These are phyloP conservation scores for Apodospora peruviana DNA, from an alignment of 495 filamentous ascomycete species.

Conservation along the genomic window DNA sequence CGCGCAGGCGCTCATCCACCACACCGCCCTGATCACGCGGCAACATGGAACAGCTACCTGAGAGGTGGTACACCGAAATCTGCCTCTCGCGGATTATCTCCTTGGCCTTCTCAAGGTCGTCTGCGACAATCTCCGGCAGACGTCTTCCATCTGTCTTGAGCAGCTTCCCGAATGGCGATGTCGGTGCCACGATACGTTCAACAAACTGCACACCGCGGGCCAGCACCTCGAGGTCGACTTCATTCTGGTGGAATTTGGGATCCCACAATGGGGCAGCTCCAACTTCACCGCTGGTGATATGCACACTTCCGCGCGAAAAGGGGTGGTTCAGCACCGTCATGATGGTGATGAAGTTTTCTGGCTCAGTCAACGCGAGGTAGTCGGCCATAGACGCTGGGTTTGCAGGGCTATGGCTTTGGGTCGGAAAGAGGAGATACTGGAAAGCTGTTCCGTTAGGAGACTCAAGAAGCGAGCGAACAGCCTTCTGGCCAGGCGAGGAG, in stretches of 20 bases:
- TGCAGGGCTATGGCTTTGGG: conserved; percentile 27
- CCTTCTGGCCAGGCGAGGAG: neutral
- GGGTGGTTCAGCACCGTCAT: conserved; percentile 41
- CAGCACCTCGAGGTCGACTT: conserved; percentile 45
- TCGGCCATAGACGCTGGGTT: conserved; percentile 28
- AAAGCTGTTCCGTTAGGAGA: conserved; percentile 21
- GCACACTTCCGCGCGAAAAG: conserved; percentile 53
- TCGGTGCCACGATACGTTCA: conserved; percentile 36
- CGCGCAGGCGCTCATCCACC: conserved; percentile 35
- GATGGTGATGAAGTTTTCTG: conserved; percentile 38
- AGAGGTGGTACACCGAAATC: conserved; percentile 34
- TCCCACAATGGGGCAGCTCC: conserved; percentile 39
- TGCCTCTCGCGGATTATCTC: conserved; percentile 31
- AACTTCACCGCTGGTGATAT: conserved; percentile 40
- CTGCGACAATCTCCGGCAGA: conserved; percentile 15
- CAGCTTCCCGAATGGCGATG: conserved; percentile 28
- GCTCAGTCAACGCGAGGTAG: conserved; percentile 21
- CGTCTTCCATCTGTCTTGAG: conserved; percentile 28
- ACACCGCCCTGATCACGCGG: conserved; percentile 34
- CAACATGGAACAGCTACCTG: conserved; percentile 33
- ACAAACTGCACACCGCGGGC: conserved; percentile 42
- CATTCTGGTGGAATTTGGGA: conserved; percentile 49
- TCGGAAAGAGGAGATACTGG: conserved; percentile 37
- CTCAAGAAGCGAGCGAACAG: conserved; percentile 26
- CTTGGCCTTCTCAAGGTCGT: conserved; percentile 29